Evolutionary conservation across 2,329 filamentous ascomycete species (phyloP).

Genomic region (Biscogniauxia sp.): DNA sequence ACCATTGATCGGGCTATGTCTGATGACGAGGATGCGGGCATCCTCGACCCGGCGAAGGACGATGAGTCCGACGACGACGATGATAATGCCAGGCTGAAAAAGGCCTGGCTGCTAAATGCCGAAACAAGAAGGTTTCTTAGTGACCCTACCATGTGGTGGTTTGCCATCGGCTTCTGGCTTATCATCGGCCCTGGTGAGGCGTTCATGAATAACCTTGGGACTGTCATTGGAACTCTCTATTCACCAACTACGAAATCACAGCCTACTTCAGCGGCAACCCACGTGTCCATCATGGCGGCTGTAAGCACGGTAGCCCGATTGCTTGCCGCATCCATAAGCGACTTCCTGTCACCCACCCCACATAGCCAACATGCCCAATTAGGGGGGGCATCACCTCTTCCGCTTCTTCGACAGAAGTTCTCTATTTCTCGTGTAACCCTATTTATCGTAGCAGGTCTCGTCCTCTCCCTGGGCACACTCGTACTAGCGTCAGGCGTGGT

Average conservation of each 20-base stretch:
- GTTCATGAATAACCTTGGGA: slow-evolving; percentile 96
- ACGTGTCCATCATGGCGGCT: slow-evolving; percentile 88
- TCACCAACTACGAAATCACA: slow-evolving; percentile 48
- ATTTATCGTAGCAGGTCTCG: slow-evolving; percentile 69
- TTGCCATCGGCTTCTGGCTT: slow-evolving; percentile 87
- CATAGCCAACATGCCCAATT: slow-evolving; percentile 57
- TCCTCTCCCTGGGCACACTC: slow-evolving; percentile 74
- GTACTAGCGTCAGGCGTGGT: slow-evolving; percentile 73
- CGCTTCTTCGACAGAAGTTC: slow-evolving; percentile 40
- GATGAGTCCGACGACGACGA: slow-evolving; percentile 33
- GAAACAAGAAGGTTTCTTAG: slow-evolving; percentile 82
- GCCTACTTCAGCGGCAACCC: slow-evolving; percentile 70
- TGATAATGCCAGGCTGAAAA: slow-evolving; percentile 63
- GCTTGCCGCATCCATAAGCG: slow-evolving; percentile 84
- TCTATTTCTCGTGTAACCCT: slow-evolving; percentile 77
- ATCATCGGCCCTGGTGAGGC: slow-evolving; percentile 94
- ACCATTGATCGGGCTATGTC: slow-evolving; percentile 47
- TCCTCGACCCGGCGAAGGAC: slow-evolving; percentile 38
- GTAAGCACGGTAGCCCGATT: slow-evolving; percentile 89
- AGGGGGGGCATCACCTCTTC: slow-evolving; percentile 29
- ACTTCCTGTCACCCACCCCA: slow-evolving; percentile 73
- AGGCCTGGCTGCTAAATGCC: slow-evolving; percentile 86
- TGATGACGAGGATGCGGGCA: slow-evolving; percentile 43
- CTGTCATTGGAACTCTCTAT: slow-evolving; percentile 83
- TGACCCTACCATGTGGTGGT: slow-evolving; percentile 94